Percentiles rank a stretch among this genome's conserved stretches.
Evolutionary conservation across 352 stramenopile genomes (phyloP).

Genomic region (Pythium brassicae): DNA sequence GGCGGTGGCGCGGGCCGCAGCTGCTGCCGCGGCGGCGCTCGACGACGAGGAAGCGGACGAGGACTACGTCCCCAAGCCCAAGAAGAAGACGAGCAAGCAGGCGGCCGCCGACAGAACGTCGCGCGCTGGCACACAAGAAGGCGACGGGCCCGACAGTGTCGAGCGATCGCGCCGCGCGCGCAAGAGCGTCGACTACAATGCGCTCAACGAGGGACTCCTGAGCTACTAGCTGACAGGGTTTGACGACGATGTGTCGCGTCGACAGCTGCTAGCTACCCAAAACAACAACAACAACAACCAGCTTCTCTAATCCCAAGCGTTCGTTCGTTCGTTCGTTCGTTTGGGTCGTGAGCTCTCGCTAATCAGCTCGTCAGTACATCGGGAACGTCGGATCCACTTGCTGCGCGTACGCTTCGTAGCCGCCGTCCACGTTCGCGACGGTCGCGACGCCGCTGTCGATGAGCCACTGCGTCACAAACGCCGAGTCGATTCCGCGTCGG

Average conservation of each 20-base stretch:
- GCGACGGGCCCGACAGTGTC: neutral
- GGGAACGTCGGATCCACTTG: constrained; percentile 53
- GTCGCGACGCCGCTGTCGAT: constrained; percentile 30
- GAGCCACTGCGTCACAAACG: constrained; percentile 55
- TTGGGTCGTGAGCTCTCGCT: neutral
- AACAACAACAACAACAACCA: neutral
- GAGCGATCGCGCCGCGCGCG: constrained; percentile 21
- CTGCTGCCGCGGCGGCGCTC: constrained; percentile 5
- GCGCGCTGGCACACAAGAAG: neutral
- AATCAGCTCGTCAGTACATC: constrained; percentile 48
- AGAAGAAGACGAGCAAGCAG: neutral
- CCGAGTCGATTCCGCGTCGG: constrained; percentile 72
- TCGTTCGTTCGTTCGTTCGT: too few relatives aligned
- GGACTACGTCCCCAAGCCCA: constrained; percentile 7
- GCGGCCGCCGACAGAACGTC: neutral
- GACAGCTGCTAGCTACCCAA: neutral
- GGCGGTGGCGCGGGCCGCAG: neutral
- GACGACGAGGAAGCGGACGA: constrained; percentile 13
- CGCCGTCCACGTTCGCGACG: constrained; percentile 64
- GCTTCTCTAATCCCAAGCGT: too few relatives aligned
- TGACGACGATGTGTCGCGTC: neutral
- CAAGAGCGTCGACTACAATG: constrained; percentile 43
- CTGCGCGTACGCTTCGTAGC: constrained; percentile 60
- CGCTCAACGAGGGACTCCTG: constrained; percentile 56
- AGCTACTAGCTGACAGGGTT: constrained; percentile 6